Conservation (phyloP, 2,329 filamentous ascomycete genomes). For the Colletotrichum orbiculare region DNA sequence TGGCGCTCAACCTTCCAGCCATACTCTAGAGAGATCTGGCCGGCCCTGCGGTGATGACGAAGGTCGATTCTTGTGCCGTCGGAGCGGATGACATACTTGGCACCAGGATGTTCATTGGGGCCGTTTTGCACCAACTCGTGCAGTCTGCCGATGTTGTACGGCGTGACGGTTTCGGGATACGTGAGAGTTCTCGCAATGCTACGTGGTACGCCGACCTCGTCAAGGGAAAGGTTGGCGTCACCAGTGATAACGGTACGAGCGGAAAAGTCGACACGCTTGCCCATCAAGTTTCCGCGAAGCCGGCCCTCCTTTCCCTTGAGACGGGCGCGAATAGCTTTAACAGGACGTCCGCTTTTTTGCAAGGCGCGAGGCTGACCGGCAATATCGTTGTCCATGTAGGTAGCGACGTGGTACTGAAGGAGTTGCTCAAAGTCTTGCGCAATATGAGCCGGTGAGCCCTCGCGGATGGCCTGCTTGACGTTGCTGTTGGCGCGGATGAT, state of each 20-base stretch:
- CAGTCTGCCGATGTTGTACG: conserved; percentile 95
- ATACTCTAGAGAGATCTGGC: conserved; percentile 88
- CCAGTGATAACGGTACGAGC: conserved; percentile 99
- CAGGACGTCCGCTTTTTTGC: conserved; percentile 95
- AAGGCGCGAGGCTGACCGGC: conserved; percentile 93
- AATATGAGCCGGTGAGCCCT: conserved; percentile 92
- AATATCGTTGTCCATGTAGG: conserved; percentile 99
- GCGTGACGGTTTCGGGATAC: conserved; percentile 96
- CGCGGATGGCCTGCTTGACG: conserved; percentile 88
- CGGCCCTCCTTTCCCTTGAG: conserved; percentile 99
- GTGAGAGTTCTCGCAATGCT: conserved; percentile 94
- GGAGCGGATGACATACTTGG: conserved; percentile 94
- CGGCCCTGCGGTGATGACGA: conserved; percentile 89
- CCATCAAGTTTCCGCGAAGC: conserved; percentile 98
- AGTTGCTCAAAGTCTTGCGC: conserved; percentile 90
- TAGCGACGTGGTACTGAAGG: conserved; percentile 97
- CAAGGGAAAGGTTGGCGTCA: conserved; percentile 94
- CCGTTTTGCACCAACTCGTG: conserved; percentile 92
- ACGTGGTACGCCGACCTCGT: conserved; percentile 95
- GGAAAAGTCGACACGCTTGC: conserved; percentile 99
- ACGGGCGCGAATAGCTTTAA: conserved; percentile 96
- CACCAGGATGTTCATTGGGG: conserved; percentile 93
- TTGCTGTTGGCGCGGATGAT: conserved; percentile 98
- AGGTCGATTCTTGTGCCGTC: conserved; percentile 96
- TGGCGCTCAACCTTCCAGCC: conserved; percentile 99